A percentile compares a stretch with the other conserved stretches of the same genome.
phyloP scores from a whole-genome alignment of 768 basidiomycete species.

The Psilocybe azurescens region DNA sequence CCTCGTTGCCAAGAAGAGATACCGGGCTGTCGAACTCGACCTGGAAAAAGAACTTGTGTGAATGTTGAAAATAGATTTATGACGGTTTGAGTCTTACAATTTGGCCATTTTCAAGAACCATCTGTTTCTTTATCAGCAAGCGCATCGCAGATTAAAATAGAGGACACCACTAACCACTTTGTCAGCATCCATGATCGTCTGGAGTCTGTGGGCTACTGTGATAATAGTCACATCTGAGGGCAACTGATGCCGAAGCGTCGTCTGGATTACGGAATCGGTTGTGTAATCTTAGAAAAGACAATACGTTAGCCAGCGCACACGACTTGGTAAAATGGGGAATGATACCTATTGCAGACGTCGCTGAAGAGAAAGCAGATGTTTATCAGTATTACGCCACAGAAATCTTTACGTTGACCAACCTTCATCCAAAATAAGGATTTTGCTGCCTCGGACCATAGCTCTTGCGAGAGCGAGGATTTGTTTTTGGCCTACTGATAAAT shows the following conservation, averaged over 20 bases:
- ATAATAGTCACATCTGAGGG: conserved; percentile 61
- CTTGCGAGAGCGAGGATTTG: conserved; percentile 73
- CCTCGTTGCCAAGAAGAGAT: conserved; percentile 19
- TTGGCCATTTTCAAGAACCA: conserved; percentile 62
- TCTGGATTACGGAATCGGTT: conserved; percentile 73
- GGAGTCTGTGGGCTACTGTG: conserved; percentile 72
- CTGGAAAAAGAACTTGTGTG: conserved; percentile 11
- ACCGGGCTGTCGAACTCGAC: conserved; percentile 27
- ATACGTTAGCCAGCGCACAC: conserved; percentile 7
- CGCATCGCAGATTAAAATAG: conserved; percentile 17
- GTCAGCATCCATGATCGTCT: conserved; percentile 72
- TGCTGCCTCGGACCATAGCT: conserved; percentile 62
- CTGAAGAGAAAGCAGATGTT: conserved; percentile 23
- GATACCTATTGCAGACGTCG: conserved; percentile 53
- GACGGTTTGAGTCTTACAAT: conserved; percentile 38
- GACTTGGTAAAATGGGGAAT: background rate
- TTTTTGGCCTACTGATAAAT: conserved; percentile 78
- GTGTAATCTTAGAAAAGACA: conserved; percentile 45
- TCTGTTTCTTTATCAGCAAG: conserved; percentile 29
- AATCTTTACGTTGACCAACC: conserved; percentile 36
- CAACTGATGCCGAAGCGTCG: conserved; percentile 69
- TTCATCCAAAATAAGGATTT: conserved; percentile 68
- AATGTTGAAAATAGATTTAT: background rate
- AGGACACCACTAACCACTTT: conserved; percentile 40
- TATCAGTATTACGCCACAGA: conserved; percentile 10